phyloP scores from a whole-genome alignment of 345 rosid genomes.

The Toxicodendron radicans region DNA sequence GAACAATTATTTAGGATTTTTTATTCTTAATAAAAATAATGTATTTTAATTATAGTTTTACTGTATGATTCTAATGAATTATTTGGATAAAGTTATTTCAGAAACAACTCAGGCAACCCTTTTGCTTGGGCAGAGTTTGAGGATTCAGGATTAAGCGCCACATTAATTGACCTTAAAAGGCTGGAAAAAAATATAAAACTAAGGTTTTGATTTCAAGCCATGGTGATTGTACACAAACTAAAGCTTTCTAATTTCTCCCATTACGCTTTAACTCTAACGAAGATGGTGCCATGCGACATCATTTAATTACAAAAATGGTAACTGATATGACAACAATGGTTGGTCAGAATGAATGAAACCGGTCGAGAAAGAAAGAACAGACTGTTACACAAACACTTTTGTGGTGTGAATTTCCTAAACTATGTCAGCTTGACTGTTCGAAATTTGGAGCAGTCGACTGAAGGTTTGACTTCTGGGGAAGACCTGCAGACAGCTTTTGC shows the following conservation, averaged over 20 bases:
- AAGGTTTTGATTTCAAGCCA: neutral
- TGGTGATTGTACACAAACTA: neutral
- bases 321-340: slow-evolving; percentile 23
- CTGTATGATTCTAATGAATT: neutral
- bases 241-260: slow-evolving; percentile 12
- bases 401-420: slow-evolving; percentile 27
- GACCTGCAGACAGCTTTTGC: slow-evolving; percentile 26
- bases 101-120: neutral
- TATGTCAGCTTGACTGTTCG: slow-evolving; percentile 48
- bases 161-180: neutral
- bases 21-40: no score
- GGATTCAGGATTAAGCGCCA: neutral
- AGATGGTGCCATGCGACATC: slow-evolving; percentile 15
- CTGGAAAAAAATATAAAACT: no score
- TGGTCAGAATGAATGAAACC: slow-evolving; percentile 20
- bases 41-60: no score
- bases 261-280: neutral
- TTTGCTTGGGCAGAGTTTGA: neutral
- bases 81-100: neutral
- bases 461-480: slow-evolving; percentile 36
- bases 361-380: neutral
- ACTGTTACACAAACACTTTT: slow-evolving; percentile 15
- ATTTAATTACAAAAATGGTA: slow-evolving; percentile 38
- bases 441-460: slow-evolving; percentile 36
- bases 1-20: no score